phyloP scores from a whole-genome alignment of 2,329 filamentous ascomycete species.

The Aspergillus fischeri region DNA sequence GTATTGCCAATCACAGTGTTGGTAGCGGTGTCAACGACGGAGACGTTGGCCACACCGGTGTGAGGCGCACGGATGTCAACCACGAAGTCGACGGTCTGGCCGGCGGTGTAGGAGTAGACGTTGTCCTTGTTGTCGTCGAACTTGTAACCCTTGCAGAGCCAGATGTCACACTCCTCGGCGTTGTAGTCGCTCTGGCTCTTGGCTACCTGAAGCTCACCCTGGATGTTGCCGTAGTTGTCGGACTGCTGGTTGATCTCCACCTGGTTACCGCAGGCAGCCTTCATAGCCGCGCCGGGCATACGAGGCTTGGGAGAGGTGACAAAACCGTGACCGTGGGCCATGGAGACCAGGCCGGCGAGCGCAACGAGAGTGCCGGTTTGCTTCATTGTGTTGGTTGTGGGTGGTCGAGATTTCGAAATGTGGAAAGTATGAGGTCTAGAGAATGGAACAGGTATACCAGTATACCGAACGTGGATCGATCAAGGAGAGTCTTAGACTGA shows the following conservation, averaged over 20 bases:
- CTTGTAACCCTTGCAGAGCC: conserved; percentile 57
- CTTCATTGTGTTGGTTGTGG: conserved; percentile 36
- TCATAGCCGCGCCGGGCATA: conserved; percentile 50
- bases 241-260: conserved; percentile 50
- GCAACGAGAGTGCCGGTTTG: conserved; percentile 39
- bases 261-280: conserved; percentile 52
- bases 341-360: conserved; percentile 42
- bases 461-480: conserved; percentile 13
- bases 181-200: conserved; percentile 47
- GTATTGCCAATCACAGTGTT: conserved; percentile 37
- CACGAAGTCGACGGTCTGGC: conserved; percentile 42
- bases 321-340: conserved; percentile 52
- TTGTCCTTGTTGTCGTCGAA: conserved; percentile 53
- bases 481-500: conserved; percentile 5
- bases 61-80: conserved; percentile 47
- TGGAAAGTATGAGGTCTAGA: conserved; percentile 9
- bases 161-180: conserved; percentile 47
- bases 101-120: conserved; percentile 49
- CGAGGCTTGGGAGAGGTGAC: conserved; percentile 48
- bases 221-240: conserved; percentile 56
- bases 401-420: conserved; percentile 5
- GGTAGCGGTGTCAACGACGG: conserved; percentile 44
- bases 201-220: conserved; percentile 51
- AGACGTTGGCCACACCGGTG: conserved; percentile 47
- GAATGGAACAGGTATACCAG: conserved; percentile 21